Conservation (phyloP, 148 eudicot species). For the Talinum fruticosum region DNA sequence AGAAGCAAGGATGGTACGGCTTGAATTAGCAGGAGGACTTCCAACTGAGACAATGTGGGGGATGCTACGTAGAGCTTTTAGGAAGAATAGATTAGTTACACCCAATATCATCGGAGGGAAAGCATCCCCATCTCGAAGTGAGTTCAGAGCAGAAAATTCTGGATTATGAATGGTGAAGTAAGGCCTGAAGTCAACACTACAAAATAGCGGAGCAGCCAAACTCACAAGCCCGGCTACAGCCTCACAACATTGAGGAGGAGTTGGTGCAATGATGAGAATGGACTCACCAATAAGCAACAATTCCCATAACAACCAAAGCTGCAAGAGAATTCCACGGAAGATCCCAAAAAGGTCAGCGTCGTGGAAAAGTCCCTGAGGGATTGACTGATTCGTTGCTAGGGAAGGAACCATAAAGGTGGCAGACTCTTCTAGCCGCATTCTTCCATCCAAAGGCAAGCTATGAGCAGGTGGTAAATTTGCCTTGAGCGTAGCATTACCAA, state of each 20-base stretch:
- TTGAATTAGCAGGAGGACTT: constrained; percentile 62
- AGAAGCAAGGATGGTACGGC: constrained; percentile 43
- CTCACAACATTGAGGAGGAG: constrained; percentile 95
- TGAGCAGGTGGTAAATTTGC: constrained; percentile 85
- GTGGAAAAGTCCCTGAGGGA: constrained; percentile 88
- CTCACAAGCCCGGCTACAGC: constrained; percentile 97
- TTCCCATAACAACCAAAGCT: constrained; percentile 95
- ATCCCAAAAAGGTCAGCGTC: constrained; percentile 91
- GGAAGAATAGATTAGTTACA: constrained; percentile 87
- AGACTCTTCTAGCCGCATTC: constrained; percentile 52
- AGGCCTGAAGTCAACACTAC: constrained; percentile 93
- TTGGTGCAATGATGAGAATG: constrained; percentile 87
- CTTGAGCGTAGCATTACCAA: constrained; percentile 81
- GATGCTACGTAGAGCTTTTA: constrained; percentile 75
- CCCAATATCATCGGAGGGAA: constrained; percentile 92
- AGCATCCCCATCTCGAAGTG: constrained; percentile 58
- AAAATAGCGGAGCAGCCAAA: constrained; percentile 81
- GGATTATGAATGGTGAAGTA: constrained; percentile 96
- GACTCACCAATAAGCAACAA: constrained; percentile 90
- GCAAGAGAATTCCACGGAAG: constrained; percentile 75
- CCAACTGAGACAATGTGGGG: constrained; percentile 91
- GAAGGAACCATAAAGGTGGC: constrained; percentile 61
- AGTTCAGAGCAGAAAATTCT: constrained; percentile 67
- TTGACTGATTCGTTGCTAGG: constrained; percentile 69
- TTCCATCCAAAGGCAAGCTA: constrained; percentile 63